These are phyloP conservation scores for Sutorius australiensis DNA, from an alignment of 768 basidiomycete genomes.

Conservation along the genomic window DNA sequence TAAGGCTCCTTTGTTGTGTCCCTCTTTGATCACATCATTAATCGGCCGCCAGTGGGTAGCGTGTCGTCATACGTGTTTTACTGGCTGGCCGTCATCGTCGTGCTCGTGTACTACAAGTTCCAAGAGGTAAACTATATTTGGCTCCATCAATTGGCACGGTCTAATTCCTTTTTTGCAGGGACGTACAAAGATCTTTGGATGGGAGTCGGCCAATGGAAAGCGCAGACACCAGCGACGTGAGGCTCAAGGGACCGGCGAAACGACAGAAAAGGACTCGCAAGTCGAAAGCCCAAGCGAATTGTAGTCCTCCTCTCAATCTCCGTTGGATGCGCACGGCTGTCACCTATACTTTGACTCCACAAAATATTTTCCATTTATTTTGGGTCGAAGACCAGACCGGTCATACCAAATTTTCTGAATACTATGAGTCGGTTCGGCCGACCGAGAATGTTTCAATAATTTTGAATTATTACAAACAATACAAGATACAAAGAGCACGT, in stretches of 20 bases:
- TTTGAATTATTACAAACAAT: background rate
- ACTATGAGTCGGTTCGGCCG: background rate
- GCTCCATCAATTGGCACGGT: background rate
- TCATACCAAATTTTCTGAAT: background rate
- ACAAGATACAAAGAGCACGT: background rate
- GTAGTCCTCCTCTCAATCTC: background rate
- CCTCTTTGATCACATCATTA: background rate
- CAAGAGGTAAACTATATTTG: conserved; percentile 38
- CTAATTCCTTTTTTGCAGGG: conserved; percentile 41
- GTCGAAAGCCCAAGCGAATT: background rate
- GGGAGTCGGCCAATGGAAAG: conserved; percentile 48
- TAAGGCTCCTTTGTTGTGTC: conserved; percentile 23
- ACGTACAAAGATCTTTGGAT: conserved; percentile 57
- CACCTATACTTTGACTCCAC: background rate
- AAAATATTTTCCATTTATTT: background rate
- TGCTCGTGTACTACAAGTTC: conserved; percentile 66
- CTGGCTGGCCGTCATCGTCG: conserved; percentile 78
- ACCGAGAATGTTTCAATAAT: background rate
- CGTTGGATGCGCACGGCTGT: background rate
- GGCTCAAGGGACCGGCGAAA: background rate
- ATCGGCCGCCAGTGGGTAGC: conserved; percentile 51
- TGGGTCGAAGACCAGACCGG: background rate
- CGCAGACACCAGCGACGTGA: conserved; percentile 31
- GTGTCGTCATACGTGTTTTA: conserved; percentile 89
- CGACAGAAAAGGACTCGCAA: background rate